These are phyloP conservation scores for Ogataea saltuana DNA, from an alignment of 805 yeast genomes.

Conservation along the genomic window DNA sequence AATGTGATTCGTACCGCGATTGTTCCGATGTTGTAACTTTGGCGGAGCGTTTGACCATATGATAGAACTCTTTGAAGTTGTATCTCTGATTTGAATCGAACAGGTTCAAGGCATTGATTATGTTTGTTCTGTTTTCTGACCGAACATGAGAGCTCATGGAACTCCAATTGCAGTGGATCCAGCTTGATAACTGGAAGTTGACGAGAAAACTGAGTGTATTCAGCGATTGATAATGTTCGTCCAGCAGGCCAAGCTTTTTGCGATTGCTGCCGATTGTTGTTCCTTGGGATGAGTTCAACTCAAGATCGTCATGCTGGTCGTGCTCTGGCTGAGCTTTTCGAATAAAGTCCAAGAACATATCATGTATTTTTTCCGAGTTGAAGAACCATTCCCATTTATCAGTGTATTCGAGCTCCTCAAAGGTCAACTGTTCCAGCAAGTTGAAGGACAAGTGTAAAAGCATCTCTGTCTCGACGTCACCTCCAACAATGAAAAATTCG, in stretches of 20 bases:
- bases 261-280: not conserved
- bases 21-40: constrained; percentile 2
- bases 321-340: constrained; percentile 15
- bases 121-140: not conserved
- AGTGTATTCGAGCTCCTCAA: constrained; percentile 12
- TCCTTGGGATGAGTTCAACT: not conserved
- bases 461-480: constrained; percentile 10
- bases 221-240: constrained; percentile 10
- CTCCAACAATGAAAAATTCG: constrained; percentile 15
- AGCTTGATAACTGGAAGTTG: constrained; percentile 18
- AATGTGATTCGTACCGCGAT: constrained; percentile 1
- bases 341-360: constrained; percentile 13
- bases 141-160: not conserved
- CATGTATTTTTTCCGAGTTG: constrained; percentile 6
- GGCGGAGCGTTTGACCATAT: constrained; percentile 5
- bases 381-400: constrained; percentile 17
- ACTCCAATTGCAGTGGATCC: constrained; percentile 19
- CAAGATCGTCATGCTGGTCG: constrained; percentile 1
- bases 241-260: not conserved
- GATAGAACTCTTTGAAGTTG: constrained; percentile 11
- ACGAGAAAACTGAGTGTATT: constrained; percentile 12
- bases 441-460: constrained; percentile 9
- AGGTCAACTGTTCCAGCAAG: constrained; percentile 14
- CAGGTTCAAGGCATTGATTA: constrained; percentile 7
- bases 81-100: constrained; percentile 12